Evolutionary conservation across 148 eudicot genomes (phyloP).

Genomic region (Limonium bicolor): DNA sequence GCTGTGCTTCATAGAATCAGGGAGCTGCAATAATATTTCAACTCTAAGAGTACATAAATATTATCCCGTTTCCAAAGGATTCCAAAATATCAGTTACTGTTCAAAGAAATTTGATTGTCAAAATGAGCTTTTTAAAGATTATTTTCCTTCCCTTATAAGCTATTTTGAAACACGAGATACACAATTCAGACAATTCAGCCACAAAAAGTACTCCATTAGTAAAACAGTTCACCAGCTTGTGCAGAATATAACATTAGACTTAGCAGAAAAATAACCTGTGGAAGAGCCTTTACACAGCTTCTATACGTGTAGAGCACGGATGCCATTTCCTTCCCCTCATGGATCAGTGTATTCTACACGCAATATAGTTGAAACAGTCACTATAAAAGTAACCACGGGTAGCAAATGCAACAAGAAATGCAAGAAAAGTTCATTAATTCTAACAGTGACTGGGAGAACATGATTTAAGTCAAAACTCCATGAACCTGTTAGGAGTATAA

Average conservation of each 20-base stretch:
- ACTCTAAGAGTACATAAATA: no score
- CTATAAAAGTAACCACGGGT: not conserved
- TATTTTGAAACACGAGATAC: no score
- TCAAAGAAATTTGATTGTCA: no score
- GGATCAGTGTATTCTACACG: constrained; percentile 68
- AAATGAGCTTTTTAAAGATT: no score
- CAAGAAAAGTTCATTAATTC: constrained; percentile 1
- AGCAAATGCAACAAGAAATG: not conserved
- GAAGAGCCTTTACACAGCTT: constrained; percentile 97
- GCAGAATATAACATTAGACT: not conserved
- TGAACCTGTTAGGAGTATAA: no score
- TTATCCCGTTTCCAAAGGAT: no score
- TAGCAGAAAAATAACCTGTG: constrained; percentile 45
- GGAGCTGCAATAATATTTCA: constrained; percentile 86
- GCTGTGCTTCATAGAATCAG: constrained; percentile 99
- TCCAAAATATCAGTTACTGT: no score
- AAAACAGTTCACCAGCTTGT: not conserved
- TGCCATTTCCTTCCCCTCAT: constrained; percentile 89
- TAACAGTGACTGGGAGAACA: no score
- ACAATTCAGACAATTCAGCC: no score
- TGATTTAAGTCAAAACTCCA: no score
- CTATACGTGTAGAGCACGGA: constrained; percentile 90
- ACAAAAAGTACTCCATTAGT: not conserved
- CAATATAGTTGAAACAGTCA: constrained; percentile 4
- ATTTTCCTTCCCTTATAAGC: no score